Evolutionary conservation across 179 eudicot species (phyloP).

Genomic region (Camellia oleifera): DNA sequence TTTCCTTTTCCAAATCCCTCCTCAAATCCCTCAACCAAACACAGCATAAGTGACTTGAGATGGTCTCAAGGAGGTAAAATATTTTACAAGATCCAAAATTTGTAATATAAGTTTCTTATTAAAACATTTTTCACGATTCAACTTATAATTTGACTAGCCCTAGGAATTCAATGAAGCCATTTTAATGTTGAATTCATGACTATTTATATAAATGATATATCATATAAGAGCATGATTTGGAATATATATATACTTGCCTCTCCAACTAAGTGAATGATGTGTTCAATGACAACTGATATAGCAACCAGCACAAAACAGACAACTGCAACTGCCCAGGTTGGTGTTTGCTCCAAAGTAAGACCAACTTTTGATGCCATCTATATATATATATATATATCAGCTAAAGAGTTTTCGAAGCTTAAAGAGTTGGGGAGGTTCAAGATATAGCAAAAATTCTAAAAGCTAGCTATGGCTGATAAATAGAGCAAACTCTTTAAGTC

Average conservation of each 20-base stretch:
- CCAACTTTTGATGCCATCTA: conserved; percentile 22
- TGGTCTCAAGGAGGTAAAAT: too few relatives aligned
- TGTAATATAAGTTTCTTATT: too few relatives aligned
- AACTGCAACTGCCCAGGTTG: conserved; percentile 60
- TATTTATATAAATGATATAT: not conserved
- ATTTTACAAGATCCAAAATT: too few relatives aligned
- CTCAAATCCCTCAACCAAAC: too few relatives aligned
- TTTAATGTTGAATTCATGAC: too few relatives aligned
- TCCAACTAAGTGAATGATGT: conserved; percentile 43
- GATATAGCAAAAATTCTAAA: not conserved
- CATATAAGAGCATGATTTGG: not conserved
- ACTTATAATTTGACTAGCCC: too few relatives aligned
- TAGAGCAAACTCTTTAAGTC: not conserved
- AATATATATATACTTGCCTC: conserved; percentile 24
- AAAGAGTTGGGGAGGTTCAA: not conserved
- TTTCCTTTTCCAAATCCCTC: too few relatives aligned
- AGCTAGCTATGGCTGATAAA: not conserved
- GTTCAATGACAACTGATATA: conserved; percentile 48
- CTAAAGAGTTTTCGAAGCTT: not conserved
- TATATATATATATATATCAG: not conserved
- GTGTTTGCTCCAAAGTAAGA: conserved; percentile 39
- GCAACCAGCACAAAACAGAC: conserved; percentile 47
- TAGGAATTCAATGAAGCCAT: too few relatives aligned
- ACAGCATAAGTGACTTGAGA: too few relatives aligned
- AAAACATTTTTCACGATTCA: too few relatives aligned